Evolutionary conservation across 148 eudicot genomes (phyloP), one percentile per base, ranked within the genome.

Genomic region (Talinum fruticosum): DNA sequence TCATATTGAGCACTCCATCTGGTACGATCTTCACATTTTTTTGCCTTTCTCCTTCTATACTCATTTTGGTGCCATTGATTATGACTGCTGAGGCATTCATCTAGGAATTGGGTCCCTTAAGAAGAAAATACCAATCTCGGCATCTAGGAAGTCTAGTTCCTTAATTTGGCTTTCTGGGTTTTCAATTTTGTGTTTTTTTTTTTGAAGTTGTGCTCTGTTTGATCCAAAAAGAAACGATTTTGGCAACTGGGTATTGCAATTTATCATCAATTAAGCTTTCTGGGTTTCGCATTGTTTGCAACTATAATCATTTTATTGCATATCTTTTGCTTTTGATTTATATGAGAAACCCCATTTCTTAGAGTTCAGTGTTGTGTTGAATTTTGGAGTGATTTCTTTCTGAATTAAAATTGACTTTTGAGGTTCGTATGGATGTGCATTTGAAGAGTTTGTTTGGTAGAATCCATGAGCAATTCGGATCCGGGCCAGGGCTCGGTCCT

Each of bases 401-500:
- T 61, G 24, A 1, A 33, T n/a, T 28, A 26, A 44, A 47, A 33
- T n/a, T 69, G 51, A 38, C 24, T 33, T 10, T 73, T 54, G 77
- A 67, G 19, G 16, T 28, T 0, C 1, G 78, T 28, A 91, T 88
- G 95, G 88, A 87, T 84, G 71, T 83, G 66, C 91, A 91, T 81
- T 81, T 91, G 84, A 91, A 87, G 87, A 85, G 72, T 53, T 82
- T 87, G 69, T 84, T 91, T 76, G 84, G 86, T 32, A 86, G 91
- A 81, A 85, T 78, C 65, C 87, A 87, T 71, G 92, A 89, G 75
- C 92, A 91, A 79, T 91, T 89, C 59, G 95, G 92, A 76, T 84
- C 91, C 8, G 92, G 91, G 21, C 91, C 89, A 18, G 92, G 92
- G 16, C 90, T 90, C 15, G 92, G 94, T 37, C 92, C 89, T 26